Evolutionary conservation across 2,329 filamentous ascomycete genomes (phyloP).

Genomic region (Didymosphaeria variabile): DNA sequence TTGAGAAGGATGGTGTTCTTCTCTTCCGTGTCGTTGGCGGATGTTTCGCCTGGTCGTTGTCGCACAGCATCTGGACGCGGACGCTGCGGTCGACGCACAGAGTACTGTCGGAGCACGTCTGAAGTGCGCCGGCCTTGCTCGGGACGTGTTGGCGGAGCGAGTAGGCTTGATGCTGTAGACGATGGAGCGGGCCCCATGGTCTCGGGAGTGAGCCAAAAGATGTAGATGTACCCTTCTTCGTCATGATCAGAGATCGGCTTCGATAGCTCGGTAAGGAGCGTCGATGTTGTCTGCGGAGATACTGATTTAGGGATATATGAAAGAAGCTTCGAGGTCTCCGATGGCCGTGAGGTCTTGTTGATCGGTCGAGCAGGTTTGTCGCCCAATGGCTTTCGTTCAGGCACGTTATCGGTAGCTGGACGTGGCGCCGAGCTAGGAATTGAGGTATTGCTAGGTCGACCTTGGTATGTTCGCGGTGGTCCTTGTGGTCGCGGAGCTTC

Average conservation of each 20-base stretch:
- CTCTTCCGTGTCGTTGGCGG: constrained; percentile 8
- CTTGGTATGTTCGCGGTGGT: constrained; percentile 19
- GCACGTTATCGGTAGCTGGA: constrained; percentile 25
- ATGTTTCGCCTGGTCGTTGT: constrained; percentile 22
- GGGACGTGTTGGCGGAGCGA: constrained; percentile 61
- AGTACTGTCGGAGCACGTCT: constrained; percentile 46
- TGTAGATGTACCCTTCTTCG: constrained; percentile 92
- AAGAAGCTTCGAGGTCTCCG: constrained; percentile 59
- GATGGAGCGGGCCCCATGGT: constrained; percentile 64
- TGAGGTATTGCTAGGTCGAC: constrained; percentile 17
- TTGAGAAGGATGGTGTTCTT: constrained; percentile 72
- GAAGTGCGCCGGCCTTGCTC: constrained; percentile 41
- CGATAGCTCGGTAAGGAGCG: constrained; percentile 77
- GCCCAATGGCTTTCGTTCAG: constrained; percentile 34
- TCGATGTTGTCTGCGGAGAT: constrained; percentile 72
- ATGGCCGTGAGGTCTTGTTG: constrained; percentile 30
- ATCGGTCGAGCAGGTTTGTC: constrained; percentile 35
- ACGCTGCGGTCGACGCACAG: constrained; percentile 29
- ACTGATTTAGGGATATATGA: constrained; percentile 75
- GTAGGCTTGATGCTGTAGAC: constrained; percentile 54
- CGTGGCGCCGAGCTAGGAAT: constrained; percentile 17
- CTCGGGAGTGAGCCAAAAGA: constrained; percentile 89
- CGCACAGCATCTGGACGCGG: constrained; percentile 19
- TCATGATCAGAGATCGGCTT: constrained; percentile 78
- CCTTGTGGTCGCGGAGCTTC: constrained; percentile 26